A percentile compares a stretch with the other conserved stretches of the same genome.
Evolutionary conservation across 176 grass and related monocot species (phyloP).

Genomic region (Eleusine indica): DNA sequence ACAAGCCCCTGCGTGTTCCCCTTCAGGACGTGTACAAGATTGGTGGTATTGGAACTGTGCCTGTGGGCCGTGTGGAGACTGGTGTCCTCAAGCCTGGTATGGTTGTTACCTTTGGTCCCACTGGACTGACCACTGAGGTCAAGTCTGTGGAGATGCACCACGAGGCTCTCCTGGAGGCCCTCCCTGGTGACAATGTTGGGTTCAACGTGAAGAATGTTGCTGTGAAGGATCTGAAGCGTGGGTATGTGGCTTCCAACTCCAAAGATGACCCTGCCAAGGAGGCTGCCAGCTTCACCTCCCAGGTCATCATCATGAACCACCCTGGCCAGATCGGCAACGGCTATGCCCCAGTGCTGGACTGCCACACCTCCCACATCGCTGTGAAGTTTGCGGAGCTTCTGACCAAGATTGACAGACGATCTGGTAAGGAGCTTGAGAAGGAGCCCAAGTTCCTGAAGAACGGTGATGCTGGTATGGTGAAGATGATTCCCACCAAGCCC

Average conservation of each 20-base stretch:
- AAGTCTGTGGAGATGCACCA: constrained; percentile 97
- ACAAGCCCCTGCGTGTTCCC: constrained; percentile 88
- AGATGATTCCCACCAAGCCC: constrained; percentile 92
- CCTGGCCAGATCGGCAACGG: constrained; percentile 83
- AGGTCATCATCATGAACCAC: constrained; percentile 95
- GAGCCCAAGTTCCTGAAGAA: constrained; percentile 86
- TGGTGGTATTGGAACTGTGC: constrained; percentile 80
- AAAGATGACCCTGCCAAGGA: constrained; percentile 90
- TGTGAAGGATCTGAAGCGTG: constrained; percentile 84
- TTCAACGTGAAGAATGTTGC: constrained; percentile 89
- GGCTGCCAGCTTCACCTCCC: constrained; percentile 72
- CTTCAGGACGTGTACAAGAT: constrained; percentile 95
- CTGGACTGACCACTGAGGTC: constrained; percentile 73
- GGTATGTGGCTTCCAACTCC: constrained; percentile 74
- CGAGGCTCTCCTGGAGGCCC: constrained; percentile 67
- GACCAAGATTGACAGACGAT: constrained; percentile 82
- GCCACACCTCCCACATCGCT: constrained; percentile 87
- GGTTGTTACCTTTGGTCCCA: constrained; percentile 76
- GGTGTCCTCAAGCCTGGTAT: constrained; percentile 42
- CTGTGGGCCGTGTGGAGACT: constrained; percentile 16
- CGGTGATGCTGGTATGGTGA: constrained; percentile 76
- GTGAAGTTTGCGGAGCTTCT: constrained; percentile 77
- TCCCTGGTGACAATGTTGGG: constrained; percentile 76
- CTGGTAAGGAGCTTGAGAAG: constrained; percentile 89
- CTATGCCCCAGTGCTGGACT: constrained; percentile 76